A percentile compares a stretch with the other conserved stretches of the same genome.
These are phyloP conservation scores for Aspergillus heteromorphus DNA, from an alignment of 495 filamentous ascomycete species.

Conservation along the genomic window DNA sequence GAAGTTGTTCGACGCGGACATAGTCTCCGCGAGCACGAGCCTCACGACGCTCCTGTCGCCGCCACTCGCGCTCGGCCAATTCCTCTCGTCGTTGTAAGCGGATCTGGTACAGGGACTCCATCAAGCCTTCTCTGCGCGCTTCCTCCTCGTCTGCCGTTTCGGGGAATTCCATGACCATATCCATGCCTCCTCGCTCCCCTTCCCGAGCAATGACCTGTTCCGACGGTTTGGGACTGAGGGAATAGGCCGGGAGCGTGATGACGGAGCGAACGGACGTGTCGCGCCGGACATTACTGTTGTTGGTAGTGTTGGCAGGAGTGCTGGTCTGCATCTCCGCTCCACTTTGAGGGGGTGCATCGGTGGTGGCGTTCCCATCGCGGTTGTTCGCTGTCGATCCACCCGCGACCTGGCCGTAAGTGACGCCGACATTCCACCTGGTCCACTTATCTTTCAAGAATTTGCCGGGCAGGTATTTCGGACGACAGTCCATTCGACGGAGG, in stretches of 20 bases:
- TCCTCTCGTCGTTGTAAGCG: constrained; percentile 72
- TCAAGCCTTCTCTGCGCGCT: constrained; percentile 76
- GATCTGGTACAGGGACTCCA: constrained; percentile 89
- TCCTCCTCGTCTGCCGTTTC: constrained; percentile 74
- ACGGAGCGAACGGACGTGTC: constrained; percentile 84
- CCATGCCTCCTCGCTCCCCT: constrained; percentile 87
- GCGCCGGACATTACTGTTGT: constrained; percentile 55
- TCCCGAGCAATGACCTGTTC: constrained; percentile 88
- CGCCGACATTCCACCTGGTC: constrained; percentile 52
- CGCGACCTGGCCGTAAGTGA: constrained; percentile 36
- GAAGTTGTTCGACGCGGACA: constrained; percentile 56
- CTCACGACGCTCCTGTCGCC: constrained; percentile 57
- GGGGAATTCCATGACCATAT: constrained; percentile 81
- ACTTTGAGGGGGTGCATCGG: constrained; percentile 14
- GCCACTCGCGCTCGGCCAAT: constrained; percentile 68
- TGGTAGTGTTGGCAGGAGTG: constrained; percentile 16
- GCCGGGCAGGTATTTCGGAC: constrained; percentile 55
- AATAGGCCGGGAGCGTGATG: constrained; percentile 86
- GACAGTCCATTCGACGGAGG: constrained; percentile 43
- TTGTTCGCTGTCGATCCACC: constrained; percentile 23
- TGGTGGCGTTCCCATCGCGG: constrained; percentile 19
- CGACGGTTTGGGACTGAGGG: constrained; percentile 57
- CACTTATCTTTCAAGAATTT: constrained; percentile 54
- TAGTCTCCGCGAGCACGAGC: constrained; percentile 66
- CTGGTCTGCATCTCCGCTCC: constrained; percentile 27